phyloP scores from a whole-genome alignment of 2,329 filamentous ascomycete genomes.

The Fusarium sp. region DNA sequence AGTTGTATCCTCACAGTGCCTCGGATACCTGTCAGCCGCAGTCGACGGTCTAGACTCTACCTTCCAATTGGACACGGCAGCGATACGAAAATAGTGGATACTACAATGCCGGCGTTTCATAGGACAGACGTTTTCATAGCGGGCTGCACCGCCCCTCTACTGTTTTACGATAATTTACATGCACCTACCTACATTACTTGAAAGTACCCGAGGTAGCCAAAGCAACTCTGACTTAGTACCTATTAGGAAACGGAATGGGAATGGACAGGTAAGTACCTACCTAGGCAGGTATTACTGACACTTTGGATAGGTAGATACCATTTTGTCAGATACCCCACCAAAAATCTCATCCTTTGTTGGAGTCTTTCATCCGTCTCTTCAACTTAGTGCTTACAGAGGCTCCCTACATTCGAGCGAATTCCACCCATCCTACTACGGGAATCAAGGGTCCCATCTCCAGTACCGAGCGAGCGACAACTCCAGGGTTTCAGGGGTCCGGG shows the following conservation, averaged over 20 bases:
- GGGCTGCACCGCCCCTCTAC: conserved; percentile 30
- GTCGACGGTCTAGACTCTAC: not conserved
- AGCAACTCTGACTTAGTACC: not conserved
- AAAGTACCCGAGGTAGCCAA: not conserved
- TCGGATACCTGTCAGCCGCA: conserved; percentile 31
- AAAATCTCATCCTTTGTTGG: not conserved
- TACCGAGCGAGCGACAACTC: not conserved
- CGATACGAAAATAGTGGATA: conserved; percentile 5
- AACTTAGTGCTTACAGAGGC: conserved; percentile 11
- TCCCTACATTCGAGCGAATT: not conserved
- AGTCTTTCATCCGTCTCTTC: not conserved
- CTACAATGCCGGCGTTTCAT: conserved; percentile 27
- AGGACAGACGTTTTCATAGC: conserved; percentile 27
- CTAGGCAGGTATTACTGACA: too few relatives aligned
- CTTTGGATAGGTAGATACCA: too few relatives aligned
- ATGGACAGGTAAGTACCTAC: too few relatives aligned
- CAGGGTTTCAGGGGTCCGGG: conserved; percentile 21
- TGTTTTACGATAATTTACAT: conserved; percentile 6
- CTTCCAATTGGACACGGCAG: conserved; percentile 19
- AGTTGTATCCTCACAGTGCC: conserved; percentile 18
- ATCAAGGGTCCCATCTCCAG: conserved; percentile 22
- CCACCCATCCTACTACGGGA: not conserved
- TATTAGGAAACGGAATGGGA: too few relatives aligned
- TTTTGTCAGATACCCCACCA: too few relatives aligned
- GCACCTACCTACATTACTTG: too few relatives aligned